Evolutionary conservation across 768 basidiomycete species (phyloP), one percentile per base, ranked within the genome.

Genomic region (Leucosporidium creatinivorum): DNA sequence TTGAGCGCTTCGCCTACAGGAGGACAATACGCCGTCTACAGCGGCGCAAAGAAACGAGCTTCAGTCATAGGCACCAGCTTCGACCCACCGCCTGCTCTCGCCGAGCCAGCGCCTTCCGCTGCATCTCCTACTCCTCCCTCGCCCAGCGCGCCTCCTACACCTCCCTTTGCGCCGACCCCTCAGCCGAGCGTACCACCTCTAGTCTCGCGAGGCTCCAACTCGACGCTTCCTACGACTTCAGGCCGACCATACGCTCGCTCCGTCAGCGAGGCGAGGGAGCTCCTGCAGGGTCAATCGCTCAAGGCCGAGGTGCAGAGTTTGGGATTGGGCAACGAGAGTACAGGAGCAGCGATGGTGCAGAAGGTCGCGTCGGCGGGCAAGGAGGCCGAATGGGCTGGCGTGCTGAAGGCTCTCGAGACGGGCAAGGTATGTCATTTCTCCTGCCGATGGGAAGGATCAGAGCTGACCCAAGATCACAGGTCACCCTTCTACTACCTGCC

Each of bases 401-500:
- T 91, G 19, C 89, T 86, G 86, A 80, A 75, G 61, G 81, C 84
- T 2, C 74, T 91, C 58, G 83, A 84, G 3, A 80, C 80, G 28
- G 85, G 86, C 23, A 89, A 87, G 84, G 90, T 87, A 71, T 55
- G 82, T 79, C 23, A 4, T 39, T 2, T 36, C 12, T 10, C 9
- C 31, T 4, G 10, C 10, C 39, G 39, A 10, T 8, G 13, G 2
- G 39, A 31, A 6, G 25, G 28, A 3, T 4, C 19, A 36, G 1
- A 7, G 36, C 23, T 33, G 57, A 39, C 17, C 2, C 10, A 28
- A 28, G 26, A 31, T 65, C 30, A 54, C 74, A 94, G 91, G 87
- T 89, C 4, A 87, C 88, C 0, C 76, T 99, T 17, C 80, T 97
- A 21, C 81, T 97, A 1, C 93, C 93, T 1, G 77, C 89, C 59